A percentile compares a stretch with the other conserved stretches of the same genome.
Conservation (phyloP, 805 yeast species). For the Ogataea ramenticola region DNA sequence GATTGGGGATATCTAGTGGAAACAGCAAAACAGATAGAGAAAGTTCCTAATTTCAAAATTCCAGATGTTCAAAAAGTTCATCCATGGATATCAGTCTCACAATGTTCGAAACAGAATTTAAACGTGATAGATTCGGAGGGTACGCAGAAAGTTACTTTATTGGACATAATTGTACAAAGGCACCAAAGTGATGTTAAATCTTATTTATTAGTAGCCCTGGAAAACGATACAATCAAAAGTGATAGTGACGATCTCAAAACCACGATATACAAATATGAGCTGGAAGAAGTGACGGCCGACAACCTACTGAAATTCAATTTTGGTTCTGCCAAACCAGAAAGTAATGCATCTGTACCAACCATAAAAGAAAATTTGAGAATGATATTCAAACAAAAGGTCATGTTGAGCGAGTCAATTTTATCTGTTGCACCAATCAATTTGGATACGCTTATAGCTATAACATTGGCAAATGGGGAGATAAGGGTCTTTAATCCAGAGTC, state of each 20-base stretch:
- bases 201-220: constrained; percentile 40
- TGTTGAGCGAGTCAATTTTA: constrained; percentile 21
- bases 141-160: constrained; percentile 20
- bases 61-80: constrained; percentile 35
- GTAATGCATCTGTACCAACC: constrained; percentile 4
- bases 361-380: constrained; percentile 4
- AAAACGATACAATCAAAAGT: constrained; percentile 13
- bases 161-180: constrained; percentile 41
- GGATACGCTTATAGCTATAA: constrained; percentile 33
- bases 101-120: constrained; percentile 20
- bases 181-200: constrained; percentile 33
- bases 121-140: constrained; percentile 23
- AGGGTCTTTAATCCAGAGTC: constrained; percentile 35
- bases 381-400: constrained; percentile 13
- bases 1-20: constrained; percentile 51
- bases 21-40: constrained; percentile 38
- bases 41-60: constrained; percentile 42
- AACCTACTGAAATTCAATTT: constrained; percentile 18
- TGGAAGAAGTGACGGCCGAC: constrained; percentile 10
- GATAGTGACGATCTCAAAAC: constrained; percentile 10
- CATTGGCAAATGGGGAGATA: constrained; percentile 37
- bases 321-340: constrained; percentile 14
- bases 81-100: constrained; percentile 33
- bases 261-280: constrained; percentile 18
- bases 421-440: constrained; percentile 26